Base-by-base conservation (phyloP, 1,139 yeast species). In the Zygosaccharomyces sapae region DNA sequence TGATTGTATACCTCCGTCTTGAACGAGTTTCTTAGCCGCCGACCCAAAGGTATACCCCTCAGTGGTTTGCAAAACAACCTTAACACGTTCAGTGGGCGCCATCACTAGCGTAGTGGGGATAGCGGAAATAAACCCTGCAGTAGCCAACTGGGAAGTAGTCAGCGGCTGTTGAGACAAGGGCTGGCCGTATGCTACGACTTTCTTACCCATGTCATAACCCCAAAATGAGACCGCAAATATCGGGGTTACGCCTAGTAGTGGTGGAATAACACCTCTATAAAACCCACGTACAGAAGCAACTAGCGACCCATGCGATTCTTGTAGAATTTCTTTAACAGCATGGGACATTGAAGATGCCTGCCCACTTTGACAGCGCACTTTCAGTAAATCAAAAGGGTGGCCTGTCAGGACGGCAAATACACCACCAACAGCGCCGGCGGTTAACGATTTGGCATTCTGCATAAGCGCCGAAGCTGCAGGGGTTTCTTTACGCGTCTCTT, bases 141-240 rank as follows among this genome's bases (percentile, higher is more conserved):
- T 76, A 9, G 95, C 83, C 54, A 86, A 83, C 62, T 90, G 88
- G 1, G 71, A 76, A 55, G 85, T 81, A 25, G 83, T 67, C 58
- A 88, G 77, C 1, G 25, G 40, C 47, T 78, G 76, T 5, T 44
- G 66, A 63, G 5, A 70, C 58, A 3, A 63, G 55, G 3, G 50
- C 54, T 5, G 48, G 44, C 12, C 51, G 12, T 46, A 49, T 1
- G 75, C 57, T 3, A 90, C 95, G 9, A 90, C 51, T 54, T 80
- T 79, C 70, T 89, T 89, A 53, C 97, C 97, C 47, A 88, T 74
- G 62, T 89, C 97, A 70, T 92, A 92, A 63, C 97, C 97, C 97
- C 97, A 90, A 73, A 92, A 92, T 1, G 96, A 86, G 29, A 92
- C 94, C 9, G 97, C 97, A 73, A 92, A 92, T 88, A 92, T 92